A percentile compares a stretch with the other conserved stretches of the same genome.
These are phyloP conservation scores for Chimonanthus praecox DNA, from an alignment of 164 flowering plant species.

Conservation along the genomic window DNA sequence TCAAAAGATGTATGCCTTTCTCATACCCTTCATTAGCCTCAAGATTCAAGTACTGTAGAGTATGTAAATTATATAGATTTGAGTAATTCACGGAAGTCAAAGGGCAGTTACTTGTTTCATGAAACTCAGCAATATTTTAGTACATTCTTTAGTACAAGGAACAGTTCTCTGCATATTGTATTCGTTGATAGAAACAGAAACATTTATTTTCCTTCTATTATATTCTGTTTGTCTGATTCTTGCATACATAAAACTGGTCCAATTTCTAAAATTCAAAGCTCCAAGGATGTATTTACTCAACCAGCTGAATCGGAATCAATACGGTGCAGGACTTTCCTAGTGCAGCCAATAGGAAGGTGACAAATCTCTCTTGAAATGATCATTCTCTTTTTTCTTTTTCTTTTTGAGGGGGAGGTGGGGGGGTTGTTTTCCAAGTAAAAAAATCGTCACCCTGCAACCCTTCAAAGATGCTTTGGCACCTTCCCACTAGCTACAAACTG, in stretches of 20 bases:
- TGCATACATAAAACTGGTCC: neutral
- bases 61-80: neutral
- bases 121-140: neutral
- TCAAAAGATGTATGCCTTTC: constrained; percentile 1
- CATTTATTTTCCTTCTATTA: neutral
- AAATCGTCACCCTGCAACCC: no score
- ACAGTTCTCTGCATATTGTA: neutral
- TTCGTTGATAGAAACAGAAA: neutral
- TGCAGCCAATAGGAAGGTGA: no score
- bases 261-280: neutral
- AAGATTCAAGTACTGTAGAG: neutral
- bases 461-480: no score
- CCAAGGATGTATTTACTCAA: neutral
- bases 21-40: neutral
- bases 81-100: no score
- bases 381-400: no score
- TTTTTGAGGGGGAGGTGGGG: no score
- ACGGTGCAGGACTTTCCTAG: no score
- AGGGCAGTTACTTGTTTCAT: neutral
- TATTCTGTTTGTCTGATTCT: neutral
- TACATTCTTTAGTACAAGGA: neutral
- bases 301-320: no score
- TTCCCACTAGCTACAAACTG: no score
- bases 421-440: no score
- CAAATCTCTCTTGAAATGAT: no score